phyloP scores from a whole-genome alignment of 1,139 yeast species.

The Suhomyces panamericanus region DNA sequence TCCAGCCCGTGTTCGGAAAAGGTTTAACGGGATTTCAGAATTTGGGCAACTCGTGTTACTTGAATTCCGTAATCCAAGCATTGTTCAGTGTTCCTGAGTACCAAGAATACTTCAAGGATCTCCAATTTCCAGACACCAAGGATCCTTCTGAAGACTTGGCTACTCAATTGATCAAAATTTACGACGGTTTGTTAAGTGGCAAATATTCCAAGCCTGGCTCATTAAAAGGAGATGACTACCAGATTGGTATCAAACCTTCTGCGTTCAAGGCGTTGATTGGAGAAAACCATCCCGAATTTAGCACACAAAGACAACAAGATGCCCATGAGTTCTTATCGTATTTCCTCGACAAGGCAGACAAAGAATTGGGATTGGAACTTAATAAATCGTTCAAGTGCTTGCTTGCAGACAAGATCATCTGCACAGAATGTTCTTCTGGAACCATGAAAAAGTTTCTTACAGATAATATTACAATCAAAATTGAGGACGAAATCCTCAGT shows the following conservation, averaged over 20 bases:
- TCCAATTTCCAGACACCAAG: conserved; percentile 28
- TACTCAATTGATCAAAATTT: conserved; percentile 73
- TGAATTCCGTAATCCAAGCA: conserved; percentile 78
- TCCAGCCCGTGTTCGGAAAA: conserved; percentile 65
- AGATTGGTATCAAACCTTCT: conserved; percentile 74
- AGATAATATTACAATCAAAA: conserved; percentile 69
- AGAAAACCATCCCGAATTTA: conserved; percentile 74
- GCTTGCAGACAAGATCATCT: conserved; percentile 63
- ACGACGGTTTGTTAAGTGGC: conserved; percentile 79
- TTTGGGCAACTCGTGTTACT: conserved; percentile 89
- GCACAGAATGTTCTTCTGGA: conserved; percentile 63
- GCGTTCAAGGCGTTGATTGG: conserved; percentile 78
- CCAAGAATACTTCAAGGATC: conserved; percentile 31
- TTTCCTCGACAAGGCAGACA: conserved; percentile 63
- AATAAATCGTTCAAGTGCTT: conserved; percentile 63
- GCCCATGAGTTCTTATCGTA: conserved; percentile 85
- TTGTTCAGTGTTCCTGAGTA: conserved; percentile 47
- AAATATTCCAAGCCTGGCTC: conserved; percentile 61
- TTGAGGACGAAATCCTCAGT: conserved; percentile 40
- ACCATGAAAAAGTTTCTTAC: conserved; percentile 56
- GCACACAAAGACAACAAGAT: conserved; percentile 90
- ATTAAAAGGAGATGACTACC: conserved; percentile 53
- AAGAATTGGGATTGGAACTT: conserved; percentile 43
- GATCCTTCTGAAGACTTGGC: conserved; percentile 66
- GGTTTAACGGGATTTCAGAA: conserved; percentile 81